Evolutionary conservation across 1,284 basidiomycete species (phyloP).

Genomic region (Cryptococcus floricola): DNA sequence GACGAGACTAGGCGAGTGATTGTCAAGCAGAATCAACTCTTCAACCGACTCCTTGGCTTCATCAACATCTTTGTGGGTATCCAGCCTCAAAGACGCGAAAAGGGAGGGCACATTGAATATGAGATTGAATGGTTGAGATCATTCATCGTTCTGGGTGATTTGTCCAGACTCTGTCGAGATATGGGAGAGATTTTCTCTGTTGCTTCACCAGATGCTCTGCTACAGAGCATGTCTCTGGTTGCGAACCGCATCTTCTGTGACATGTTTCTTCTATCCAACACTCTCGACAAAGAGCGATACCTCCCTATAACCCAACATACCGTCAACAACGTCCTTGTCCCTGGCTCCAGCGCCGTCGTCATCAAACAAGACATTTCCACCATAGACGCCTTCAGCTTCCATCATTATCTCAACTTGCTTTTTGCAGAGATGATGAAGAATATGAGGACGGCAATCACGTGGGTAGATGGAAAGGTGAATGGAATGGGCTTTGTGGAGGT

Average conservation of each 20-base stretch:
- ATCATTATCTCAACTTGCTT: constrained; percentile 90
- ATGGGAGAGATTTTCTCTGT: constrained; percentile 73
- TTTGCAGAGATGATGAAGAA: constrained; percentile 81
- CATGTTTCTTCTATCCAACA: constrained; percentile 28
- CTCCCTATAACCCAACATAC: constrained; percentile 59
- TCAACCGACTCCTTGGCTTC: constrained; percentile 59
- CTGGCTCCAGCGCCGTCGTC: constrained; percentile 36
- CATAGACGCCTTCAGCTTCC: constrained; percentile 58
- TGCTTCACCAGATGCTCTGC: constrained; percentile 58
- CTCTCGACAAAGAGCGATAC: constrained; percentile 65
- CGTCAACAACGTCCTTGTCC: constrained; percentile 23
- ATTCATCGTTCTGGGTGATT: constrained; percentile 83
- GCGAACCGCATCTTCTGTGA: constrained; percentile 69
- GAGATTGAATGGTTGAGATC: constrained; percentile 94
- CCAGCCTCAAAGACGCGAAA: constrained; percentile 81
- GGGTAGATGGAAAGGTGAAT: constrained; percentile 6
- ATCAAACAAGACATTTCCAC: constrained; percentile 69
- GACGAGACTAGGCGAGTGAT: constrained; percentile 72
- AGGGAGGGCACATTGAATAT: constrained; percentile 79
- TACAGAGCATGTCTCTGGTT: constrained; percentile 66
- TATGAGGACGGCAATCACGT: constrained; percentile 14
- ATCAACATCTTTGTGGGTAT: constrained; percentile 86
- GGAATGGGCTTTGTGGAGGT: constrained; percentile 15
- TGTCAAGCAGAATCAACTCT: constrained; percentile 60
- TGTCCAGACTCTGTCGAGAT: constrained; percentile 80